These are phyloP conservation scores for Cokeromyces recurvatus DNA, from an alignment of 371 early-diverging fungal species.

Conservation along the genomic window DNA sequence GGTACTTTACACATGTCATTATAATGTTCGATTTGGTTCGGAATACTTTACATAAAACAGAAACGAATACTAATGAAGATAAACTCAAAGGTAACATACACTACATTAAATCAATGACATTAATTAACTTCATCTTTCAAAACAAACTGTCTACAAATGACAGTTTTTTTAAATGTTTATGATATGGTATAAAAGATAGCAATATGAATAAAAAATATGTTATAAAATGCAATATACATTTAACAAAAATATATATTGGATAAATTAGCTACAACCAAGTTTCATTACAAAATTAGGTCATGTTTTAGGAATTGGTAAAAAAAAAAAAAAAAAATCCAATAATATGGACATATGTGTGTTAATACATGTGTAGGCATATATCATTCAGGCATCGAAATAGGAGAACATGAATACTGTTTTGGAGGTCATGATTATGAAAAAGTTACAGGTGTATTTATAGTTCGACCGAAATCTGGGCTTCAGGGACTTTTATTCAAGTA, in stretches of 20 bases:
- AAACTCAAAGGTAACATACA: slow-evolving; percentile 10
- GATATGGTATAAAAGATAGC: slow-evolving; percentile 46
- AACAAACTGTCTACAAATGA: too few species aligned
- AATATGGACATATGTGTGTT: slow-evolving; percentile 53
- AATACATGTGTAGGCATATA: not conserved
- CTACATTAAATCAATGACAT: not conserved
- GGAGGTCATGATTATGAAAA: slow-evolving; percentile 49
- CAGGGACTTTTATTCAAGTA: slow-evolving; percentile 25
- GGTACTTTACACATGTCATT: too few species aligned
- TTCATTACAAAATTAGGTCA: slow-evolving; percentile 52
- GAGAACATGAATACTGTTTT: slow-evolving; percentile 53
- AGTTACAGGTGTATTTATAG: slow-evolving; percentile 52
- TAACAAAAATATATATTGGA: too few species aligned
- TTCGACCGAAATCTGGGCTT: slow-evolving; percentile 45
- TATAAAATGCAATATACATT: too few species aligned
- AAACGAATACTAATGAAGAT: slow-evolving; percentile 9
- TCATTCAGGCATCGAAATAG: not conserved
- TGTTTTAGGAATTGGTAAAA: slow-evolving; percentile 54
- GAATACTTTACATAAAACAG: slow-evolving; percentile 12
- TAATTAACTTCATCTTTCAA: not conserved
- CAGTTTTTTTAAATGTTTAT: slow-evolving; percentile 56
- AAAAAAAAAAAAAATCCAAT: slow-evolving; percentile 42
- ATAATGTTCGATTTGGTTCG: slow-evolving; percentile 10
- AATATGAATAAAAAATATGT: too few species aligned
- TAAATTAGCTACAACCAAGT: slow-evolving; percentile 3